phyloP scores from a whole-genome alignment of 106 monocot species.

The Gastrodia elata region DNA sequence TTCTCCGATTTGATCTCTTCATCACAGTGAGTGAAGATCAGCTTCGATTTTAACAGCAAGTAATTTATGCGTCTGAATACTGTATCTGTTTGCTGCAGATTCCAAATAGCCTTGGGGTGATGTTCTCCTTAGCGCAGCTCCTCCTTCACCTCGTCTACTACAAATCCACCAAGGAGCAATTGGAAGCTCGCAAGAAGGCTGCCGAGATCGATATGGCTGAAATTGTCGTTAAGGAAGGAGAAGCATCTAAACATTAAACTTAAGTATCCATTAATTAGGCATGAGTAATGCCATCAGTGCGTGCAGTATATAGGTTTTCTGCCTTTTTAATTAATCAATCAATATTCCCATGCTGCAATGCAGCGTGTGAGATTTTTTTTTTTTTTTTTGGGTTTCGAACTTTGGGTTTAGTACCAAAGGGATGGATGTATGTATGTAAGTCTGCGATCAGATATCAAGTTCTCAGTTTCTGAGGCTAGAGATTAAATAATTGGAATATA shows the following conservation, averaged over 20 bases:
- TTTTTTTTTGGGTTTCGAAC: background rate
- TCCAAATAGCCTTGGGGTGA: slow-evolving; percentile 1
- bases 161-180: slow-evolving; percentile 1
- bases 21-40: slow-evolving; percentile 1
- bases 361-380: background rate
- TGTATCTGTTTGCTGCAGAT: background rate
- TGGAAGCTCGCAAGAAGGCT: slow-evolving; percentile 8
- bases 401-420: background rate
- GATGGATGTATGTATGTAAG: too few relatives aligned
- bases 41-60: background rate
- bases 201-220: slow-evolving; percentile 13
- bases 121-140: slow-evolving; percentile 3
- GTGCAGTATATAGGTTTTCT: background rate
- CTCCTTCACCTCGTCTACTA: background rate
- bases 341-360: background rate
- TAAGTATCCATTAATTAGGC: background rate
- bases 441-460: too few relatives aligned
- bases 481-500: too few relatives aligned
- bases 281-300: background rate
- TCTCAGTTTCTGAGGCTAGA: too few relatives aligned
- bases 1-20: slow-evolving; percentile 7
- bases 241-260: background rate
- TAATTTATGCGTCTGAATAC: background rate
- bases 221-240: slow-evolving; percentile 13
- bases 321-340: background rate